Conservation (phyloP, 768 basidiomycete genomes). For the Epithele typhae region DNA sequence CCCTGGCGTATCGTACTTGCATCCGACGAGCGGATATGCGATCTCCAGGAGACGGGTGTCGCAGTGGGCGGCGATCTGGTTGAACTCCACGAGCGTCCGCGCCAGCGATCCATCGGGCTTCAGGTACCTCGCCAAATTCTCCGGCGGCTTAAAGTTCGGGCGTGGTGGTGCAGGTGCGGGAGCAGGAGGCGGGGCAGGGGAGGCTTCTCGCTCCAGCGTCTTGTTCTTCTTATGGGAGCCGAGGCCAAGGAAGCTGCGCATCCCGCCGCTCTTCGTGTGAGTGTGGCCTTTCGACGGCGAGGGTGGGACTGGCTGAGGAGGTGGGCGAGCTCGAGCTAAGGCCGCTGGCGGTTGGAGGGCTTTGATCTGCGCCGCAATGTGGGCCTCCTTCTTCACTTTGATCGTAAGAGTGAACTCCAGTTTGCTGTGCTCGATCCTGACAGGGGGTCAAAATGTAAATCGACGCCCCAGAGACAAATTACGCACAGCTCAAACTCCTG, state of each 20-base stretch:
- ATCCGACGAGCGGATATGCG: slow-evolving; percentile 75
- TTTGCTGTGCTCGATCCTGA: slow-evolving; percentile 88
- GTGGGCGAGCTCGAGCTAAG: slow-evolving; percentile 26
- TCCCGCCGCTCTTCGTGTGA: slow-evolving; percentile 42
- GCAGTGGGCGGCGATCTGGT: slow-evolving; percentile 78
- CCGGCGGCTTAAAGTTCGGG: slow-evolving; percentile 42
- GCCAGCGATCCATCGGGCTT: slow-evolving; percentile 86
- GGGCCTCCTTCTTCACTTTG: slow-evolving; percentile 82
- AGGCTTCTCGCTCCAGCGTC: slow-evolving; percentile 29
- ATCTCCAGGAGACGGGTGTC: slow-evolving; percentile 84
- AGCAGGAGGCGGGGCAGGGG: slow-evolving; percentile 31
- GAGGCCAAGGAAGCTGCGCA: slow-evolving; percentile 73
- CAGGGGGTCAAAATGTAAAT: background rate
- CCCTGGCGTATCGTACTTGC: slow-evolving; percentile 49
- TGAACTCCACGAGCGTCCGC: slow-evolving; percentile 84
- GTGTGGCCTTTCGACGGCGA: slow-evolving; percentile 42
- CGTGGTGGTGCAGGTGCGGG: slow-evolving; percentile 25
- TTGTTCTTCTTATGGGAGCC: slow-evolving; percentile 57
- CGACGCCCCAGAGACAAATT: background rate
- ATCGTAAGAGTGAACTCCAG: slow-evolving; percentile 91
- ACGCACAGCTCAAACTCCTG: slow-evolving; percentile 91
- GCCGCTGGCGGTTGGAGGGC: slow-evolving; percentile 43
- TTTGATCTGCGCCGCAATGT: slow-evolving; percentile 77
- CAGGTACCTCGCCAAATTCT: slow-evolving; percentile 80
- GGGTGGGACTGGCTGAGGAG: slow-evolving; percentile 36